Evolutionary conservation across 1,139 yeast species (phyloP).

Genomic region (Hansenula lynferdii): DNA sequence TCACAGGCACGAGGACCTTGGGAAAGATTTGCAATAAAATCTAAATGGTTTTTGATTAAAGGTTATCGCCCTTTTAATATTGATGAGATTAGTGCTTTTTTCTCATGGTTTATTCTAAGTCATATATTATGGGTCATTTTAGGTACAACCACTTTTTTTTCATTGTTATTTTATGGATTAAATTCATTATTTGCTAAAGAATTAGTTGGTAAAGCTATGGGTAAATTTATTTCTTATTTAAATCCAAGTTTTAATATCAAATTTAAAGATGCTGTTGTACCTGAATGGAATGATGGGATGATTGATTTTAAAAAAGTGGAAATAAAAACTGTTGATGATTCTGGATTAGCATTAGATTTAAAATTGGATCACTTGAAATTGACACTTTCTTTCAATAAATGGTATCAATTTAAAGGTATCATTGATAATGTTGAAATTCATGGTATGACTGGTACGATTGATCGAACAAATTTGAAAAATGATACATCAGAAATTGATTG

Average conservation of each 20-base stretch:
- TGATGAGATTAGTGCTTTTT: constrained; percentile 54
- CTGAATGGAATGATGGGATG: constrained; percentile 51
- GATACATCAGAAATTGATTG: constrained; percentile 36
- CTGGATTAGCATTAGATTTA: constrained; percentile 30
- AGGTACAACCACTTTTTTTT: constrained; percentile 63
- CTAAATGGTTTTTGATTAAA: constrained; percentile 56
- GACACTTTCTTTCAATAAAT: constrained; percentile 58
- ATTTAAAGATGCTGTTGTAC: constrained; percentile 39
- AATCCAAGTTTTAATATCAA: constrained; percentile 37
- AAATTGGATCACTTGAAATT: constrained; percentile 50
- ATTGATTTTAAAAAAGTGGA: constrained; percentile 52
- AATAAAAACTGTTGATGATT: constrained; percentile 29
- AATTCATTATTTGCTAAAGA: constrained; percentile 36
- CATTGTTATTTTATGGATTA: constrained; percentile 44
- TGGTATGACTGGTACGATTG: constrained; percentile 55
- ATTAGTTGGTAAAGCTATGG: constrained; percentile 30
- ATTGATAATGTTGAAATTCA: constrained; percentile 56
- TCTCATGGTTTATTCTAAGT: constrained; percentile 53
- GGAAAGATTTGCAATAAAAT: constrained; percentile 42
- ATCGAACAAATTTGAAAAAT: constrained; percentile 33
- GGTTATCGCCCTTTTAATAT: constrained; percentile 44
- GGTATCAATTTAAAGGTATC: constrained; percentile 67
- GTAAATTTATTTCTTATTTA: constrained; percentile 26
- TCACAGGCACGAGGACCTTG: constrained; percentile 39
- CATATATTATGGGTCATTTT: constrained; percentile 53